Base-by-base conservation (phyloP, 2,329 filamentous ascomycete genomes). In the Penicillium sp. region DNA sequence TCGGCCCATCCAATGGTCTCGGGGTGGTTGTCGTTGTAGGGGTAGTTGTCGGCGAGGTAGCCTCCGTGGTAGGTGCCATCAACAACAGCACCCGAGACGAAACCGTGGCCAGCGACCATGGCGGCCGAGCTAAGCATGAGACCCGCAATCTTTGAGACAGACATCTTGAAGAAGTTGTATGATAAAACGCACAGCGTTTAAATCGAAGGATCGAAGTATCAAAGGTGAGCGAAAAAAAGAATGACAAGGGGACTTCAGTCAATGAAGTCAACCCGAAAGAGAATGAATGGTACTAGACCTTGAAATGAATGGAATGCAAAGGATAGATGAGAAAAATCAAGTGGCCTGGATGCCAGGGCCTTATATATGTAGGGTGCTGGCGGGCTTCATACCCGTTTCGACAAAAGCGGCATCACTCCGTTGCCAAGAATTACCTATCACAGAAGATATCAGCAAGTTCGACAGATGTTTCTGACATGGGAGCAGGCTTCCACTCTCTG, bases 1-100 rank as follows among this genome's bases (percentile, higher is more conserved):
- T 78, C 79, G 16, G 76, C 76, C 85, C 85, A 87, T 59, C 79
- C 85, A 50, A 83, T 79, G 24, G 74, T 71, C 16, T 74, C 66
- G 2, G 78, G 78, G 18, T 70, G 69, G n/a, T 69, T 62, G 24
- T 58, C 60, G 51, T 56, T 60, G 60, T 78, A 77, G 44, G 62
- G 60, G 60, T 72, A 77, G 20, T 60, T 51, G 56, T 58, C 62
- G 39, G 74, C 66, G 44, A 77, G 64, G 66, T 76, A 80, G 40
- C 79, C 78, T 26, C 64, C 63, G 55, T 76, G 72, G 62, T 69
- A 74, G 32, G 60, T 59, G 38, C 70, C 72, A 46, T 72, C 73
- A 50, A 72, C 66, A 38, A 74, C 63, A 46, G 72, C 70, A 54
- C 69, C 71, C 9, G 62, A 59, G 20, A 77, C 73, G 48, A 67